Evolutionary conservation across 2,329 filamentous ascomycete genomes (phyloP), one percentile per base, ranked within the genome.

Genomic region (Sphaceloma murrayae): DNA sequence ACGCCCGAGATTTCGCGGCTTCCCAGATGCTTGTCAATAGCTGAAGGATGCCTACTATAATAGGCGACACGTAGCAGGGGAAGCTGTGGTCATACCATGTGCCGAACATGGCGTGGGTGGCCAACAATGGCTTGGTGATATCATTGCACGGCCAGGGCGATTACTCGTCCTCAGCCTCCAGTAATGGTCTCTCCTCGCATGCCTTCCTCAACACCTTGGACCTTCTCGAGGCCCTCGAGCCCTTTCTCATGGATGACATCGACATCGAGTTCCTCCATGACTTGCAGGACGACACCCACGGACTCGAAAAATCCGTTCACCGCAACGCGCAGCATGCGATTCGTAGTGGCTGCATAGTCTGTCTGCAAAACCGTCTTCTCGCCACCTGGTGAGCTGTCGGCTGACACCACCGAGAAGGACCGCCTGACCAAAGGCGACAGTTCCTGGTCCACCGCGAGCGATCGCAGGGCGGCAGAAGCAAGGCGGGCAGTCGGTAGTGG

Each of bases 301-400:
- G 82, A 93, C 56, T 96, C 89, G 72, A 96, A 87, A 63, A 95
- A 95, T 7, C 87, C 86, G 65, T 96, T 96, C 46, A 95, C 88
- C 2, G 89, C 85, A 2, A 98, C 91, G 33, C 91, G 80, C 47
- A 98, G 73, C 89, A 96, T 96, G 53, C 91, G 81, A 60, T 95
- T 94, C 14, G 91, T 96, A 0, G 86, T 86, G 1, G 91, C 91
- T 45, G 73, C 75, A 65, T 96, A 96, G 48, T 82, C 74, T 7
- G 85, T 82, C 48, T 74, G 71, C 38, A 96, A 69, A 3, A 88
- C 64, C 1, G 67, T 73, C 53, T 66, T 64, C 26, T 57, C 54
- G 18, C 64, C 47, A 42, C 43, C 48, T 9, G 47, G 26, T 27
- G 48, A 47, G 24, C 47, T 45, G 7, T 48, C 43, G 13, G 49